Percentiles rank a stretch among this genome's conserved stretches.
Conservation (phyloP, 345 rosid genomes). For the Punica granatum region DNA sequence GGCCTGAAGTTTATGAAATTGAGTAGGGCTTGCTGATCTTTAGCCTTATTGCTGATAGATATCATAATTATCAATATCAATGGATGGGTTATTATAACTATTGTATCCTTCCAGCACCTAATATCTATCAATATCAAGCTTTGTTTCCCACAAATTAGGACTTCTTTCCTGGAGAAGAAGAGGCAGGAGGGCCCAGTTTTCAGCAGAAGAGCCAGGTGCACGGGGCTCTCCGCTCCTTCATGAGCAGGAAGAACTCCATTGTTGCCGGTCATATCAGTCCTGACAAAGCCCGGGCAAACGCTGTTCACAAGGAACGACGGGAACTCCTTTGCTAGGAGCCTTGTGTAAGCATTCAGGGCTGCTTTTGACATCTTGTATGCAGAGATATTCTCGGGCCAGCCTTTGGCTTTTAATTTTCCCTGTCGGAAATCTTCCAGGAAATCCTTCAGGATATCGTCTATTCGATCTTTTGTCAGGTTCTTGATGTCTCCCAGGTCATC, state of each 20-base stretch:
- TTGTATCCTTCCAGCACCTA: too few relatives aligned
- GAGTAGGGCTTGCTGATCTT: too few relatives aligned
- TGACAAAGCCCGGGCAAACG: conserved; percentile 25
- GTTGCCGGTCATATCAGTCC: conserved; percentile 21
- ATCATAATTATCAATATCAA: too few relatives aligned
- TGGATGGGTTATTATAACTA: too few relatives aligned
- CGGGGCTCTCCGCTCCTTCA: conserved; percentile 10
- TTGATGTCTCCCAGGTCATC: too few relatives aligned
- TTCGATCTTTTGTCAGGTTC: conserved; percentile 15
- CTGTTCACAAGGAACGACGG: conserved; percentile 13
- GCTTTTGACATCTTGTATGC: too few relatives aligned
- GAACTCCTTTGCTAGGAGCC: too few relatives aligned
- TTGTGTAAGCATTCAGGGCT: too few relatives aligned
- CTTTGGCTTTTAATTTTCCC: conserved; percentile 10
- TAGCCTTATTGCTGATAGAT: too few relatives aligned
- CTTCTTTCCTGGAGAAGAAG: conserved; percentile 14
- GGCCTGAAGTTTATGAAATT: too few relatives aligned
- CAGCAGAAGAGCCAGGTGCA: conserved; percentile 16
- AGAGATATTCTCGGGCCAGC: conserved; percentile 14
- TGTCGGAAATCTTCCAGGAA: conserved; percentile 21
- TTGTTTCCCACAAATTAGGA: background rate
- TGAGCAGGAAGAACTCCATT: conserved; percentile 2
- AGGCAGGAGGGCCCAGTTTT: conserved; percentile 19
- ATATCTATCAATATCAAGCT: too few relatives aligned
- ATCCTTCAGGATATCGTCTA: conserved; percentile 17